Base-by-base conservation (phyloP, 768 basidiomycete species). In the Kwoniella mangroviensis region DNA sequence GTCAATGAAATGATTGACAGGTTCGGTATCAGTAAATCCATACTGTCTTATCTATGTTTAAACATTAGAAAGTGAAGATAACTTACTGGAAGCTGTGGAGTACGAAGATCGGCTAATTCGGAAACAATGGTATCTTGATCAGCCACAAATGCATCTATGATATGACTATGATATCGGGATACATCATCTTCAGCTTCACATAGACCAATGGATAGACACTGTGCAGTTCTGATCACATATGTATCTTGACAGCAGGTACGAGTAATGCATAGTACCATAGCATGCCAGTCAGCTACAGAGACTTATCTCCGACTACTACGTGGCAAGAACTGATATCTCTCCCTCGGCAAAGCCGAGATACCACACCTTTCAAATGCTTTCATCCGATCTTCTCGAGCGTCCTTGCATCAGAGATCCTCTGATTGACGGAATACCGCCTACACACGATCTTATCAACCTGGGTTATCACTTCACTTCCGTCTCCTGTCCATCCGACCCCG, bases 401-500 rank as follows among this genome's bases (percentile, higher is more conserved):
- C 28, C 28, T 28, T 34, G 34, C 34, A 34, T 34, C 34, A 34
- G 34, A 7, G 5, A 7, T 34, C 6, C 34, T 34, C 34, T 34
- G 34, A 34, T 34, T 34, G 34, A 49, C 45, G 45, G 45, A 49
- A 17, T 6, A 49, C 45, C 45, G 13, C 2, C 45, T 49, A 12
- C 45, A 12, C 45, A 49, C 19, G 13, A 19, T 49, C 45, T 34
- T 7, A 19, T 49, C 45, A 6, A 49, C 45, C 34, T 49, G 45
- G 45, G 2, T 6, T 19, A 49, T 49, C 45, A 34, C n/a, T 43
- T 13, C 42, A 13, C 45, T 15, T 49, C 45, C 45, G 45, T 15
- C 12, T 49, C 13, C 45, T 40, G 58, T 41, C 9, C 6, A 34
- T 7, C 34, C 22, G 64, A 42, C 54, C n/a, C 65, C 65, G 65